Base-by-base conservation (phyloP, 2,329 filamentous ascomycete species). In the Davidsoniella eucalypti region DNA sequence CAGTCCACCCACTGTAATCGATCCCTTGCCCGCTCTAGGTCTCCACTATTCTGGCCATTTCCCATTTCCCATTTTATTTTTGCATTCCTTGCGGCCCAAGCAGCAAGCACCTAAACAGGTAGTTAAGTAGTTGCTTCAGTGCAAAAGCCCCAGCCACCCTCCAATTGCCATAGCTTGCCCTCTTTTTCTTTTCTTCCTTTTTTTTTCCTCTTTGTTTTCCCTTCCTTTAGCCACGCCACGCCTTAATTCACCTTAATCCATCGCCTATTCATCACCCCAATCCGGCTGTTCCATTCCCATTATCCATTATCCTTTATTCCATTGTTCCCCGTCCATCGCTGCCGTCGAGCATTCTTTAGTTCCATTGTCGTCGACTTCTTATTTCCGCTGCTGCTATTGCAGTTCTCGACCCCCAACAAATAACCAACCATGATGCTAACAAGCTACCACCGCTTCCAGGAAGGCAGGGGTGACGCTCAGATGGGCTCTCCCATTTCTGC, bases 391-490 rank as follows among this genome's bases (percentile, higher is more conserved):
- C 38, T 17, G 17, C 37, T 23, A 48, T 41, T 33, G 18, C 25
- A 43, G 41, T 23, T 23, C 41, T 25, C 25, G 17, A 14, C 29
- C 16, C 17, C 23, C 44, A 14, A 23, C 17, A 21, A 21, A 38
- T 17, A 14, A 16, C 33, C 47, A 16, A 41, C 38, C 26, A 53
- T 53, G 47, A 53, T 53, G 52, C 44, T 53, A 53, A 53, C 52
- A 21, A 49, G 41, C 42, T 47, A 53, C 40, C 44, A 48, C 40
- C 52, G 44, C 40, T 52, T 59, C 50, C 69, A 95, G 88, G 87
- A 94, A 76, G 90, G 87, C 68, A 88, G 80, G 71, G 90, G 90
- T 68, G 87, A 94, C 69, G 86, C 84, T 66, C 85, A 76, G 61
- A 76, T 84, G 62, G 81, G 81, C 63, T 94, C 87, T 63, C 87